Evolutionary conservation across 176 grass and related monocot species (phyloP), one percentile per base, ranked within the genome.

Genomic region (Olyra latifolia): DNA sequence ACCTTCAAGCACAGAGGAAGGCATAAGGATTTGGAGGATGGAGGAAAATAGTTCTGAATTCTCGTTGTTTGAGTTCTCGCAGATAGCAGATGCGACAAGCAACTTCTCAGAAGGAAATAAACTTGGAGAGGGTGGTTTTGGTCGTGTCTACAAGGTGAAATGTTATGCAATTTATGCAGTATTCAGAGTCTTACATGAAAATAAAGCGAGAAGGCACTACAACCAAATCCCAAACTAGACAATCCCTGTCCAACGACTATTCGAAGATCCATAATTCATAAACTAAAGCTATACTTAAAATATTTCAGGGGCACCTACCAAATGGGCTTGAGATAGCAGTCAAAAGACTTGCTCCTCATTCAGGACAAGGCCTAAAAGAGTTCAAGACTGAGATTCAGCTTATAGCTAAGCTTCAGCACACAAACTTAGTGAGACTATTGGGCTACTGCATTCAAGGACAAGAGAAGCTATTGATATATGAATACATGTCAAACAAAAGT

Each of bases 391-490:
- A 90, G 60, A 29, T 90, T 32, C 17, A 67, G 3, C 80, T 90
- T 38, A 75, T 87, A 12, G 83, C 88, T 0, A 90, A 82, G 32
- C 88, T 90, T 71, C 88, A 86, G 4, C 83, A 90, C 49, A 85
- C 38, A 3, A 90, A 90, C 41, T 63, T 90, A 43, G 83, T 90
- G 35, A 90, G 66, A 16, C 83, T 90, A 4, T 1, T 89, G 2
- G 88, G 82, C 2, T 78, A 16, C 14, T 89, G 82, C 62, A 70
- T 77, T 46, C 25, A 81, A 52, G 82, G 42, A 55, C 46, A 80
- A 66, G 84, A 89, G 82, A 89, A 85, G 54, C n/a, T 89, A 69
- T 39, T 89, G 16, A 63, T 90, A 28, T 91, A 91, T 23, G 85
- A 91, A 61, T 87, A 81, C 40, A 79, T 87, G 69, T 52, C 85